Evolutionary conservation across 2,329 filamentous ascomycete genomes (phyloP).

Genomic region (Aspergillus costaricaensis): DNA sequence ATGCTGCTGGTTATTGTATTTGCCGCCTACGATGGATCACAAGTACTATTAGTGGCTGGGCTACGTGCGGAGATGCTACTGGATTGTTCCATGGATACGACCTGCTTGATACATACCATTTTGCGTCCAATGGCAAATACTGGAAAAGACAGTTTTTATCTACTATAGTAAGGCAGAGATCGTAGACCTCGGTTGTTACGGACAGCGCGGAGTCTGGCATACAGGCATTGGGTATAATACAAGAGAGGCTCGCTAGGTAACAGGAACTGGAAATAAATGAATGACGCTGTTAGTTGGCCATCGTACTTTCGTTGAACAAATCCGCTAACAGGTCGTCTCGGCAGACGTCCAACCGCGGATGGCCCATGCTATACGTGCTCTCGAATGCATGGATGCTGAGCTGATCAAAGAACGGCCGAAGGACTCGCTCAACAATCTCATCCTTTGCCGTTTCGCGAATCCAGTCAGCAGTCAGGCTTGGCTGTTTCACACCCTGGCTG

Average conservation of each 20-base stretch:
- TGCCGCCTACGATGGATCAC: background rate
- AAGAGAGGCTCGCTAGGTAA: background rate
- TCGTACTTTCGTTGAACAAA: slow-evolving; percentile 74
- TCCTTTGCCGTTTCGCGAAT: slow-evolving; percentile 57
- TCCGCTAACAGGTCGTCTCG: slow-evolving; percentile 67
- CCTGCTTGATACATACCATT: background rate
- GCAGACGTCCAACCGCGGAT: slow-evolving; percentile 66
- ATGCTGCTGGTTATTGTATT: slow-evolving; percentile 16
- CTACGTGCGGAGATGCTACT: background rate
- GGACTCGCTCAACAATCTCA: slow-evolving; percentile 71
- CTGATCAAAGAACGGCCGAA: slow-evolving; percentile 87
- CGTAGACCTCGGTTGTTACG: background rate
- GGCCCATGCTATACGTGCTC: slow-evolving; percentile 81
- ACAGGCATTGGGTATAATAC: background rate
- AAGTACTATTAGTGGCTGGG: background rate
- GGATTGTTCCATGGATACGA: background rate
- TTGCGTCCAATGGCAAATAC: background rate
- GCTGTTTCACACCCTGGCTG: slow-evolving; percentile 36
- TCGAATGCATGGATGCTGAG: slow-evolving; percentile 94
- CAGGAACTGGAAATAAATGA: background rate
- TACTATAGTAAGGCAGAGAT: background rate
- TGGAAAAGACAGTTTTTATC: background rate
- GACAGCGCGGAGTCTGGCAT: background rate
- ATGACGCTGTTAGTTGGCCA: slow-evolving; percentile 35
- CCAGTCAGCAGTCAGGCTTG: slow-evolving; percentile 48